Evolutionary conservation across 768 basidiomycete species (phyloP), one percentile per base, ranked within the genome.

Genomic region (Chalciporus chontae): DNA sequence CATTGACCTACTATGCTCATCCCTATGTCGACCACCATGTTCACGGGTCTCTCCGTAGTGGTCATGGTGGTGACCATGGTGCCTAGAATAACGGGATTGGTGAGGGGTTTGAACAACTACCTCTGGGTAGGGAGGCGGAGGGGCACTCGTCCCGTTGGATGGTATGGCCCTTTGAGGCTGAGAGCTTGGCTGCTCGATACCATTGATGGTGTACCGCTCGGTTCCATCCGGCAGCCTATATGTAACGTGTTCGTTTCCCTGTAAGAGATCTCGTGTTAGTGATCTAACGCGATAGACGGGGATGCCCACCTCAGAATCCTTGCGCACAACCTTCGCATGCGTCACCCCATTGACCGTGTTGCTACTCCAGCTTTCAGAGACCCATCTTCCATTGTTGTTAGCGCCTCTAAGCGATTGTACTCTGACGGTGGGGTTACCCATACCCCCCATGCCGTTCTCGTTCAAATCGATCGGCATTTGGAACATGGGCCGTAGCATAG

Each of bases 191-290:
- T 76, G 77, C 10, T 77, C 75, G 26, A 85, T 64, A 10, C 88
- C 88, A 50, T 91, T 89, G 58, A 91, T 71, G 14, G 79, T 84
- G 58, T 76, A 74, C 3, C 80, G 69, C 60, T 86, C 75, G 38
- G 78, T 77, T 8, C 88, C 88, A 47, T 90, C 85, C 5, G 83
- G 78, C 48, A 77, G 78, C 8, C 74, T 81, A 45, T 81, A 79
- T 11, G 77, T 82, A 41, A 85, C 70, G 63, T 89, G 85, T 58
- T 87, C 85, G 55, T 87, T 87, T 3, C 88, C 88, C 87, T 90
- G 53, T 3, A 40, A 42, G 17, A 40, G 38, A 61, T 48, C 26
- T 43, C 43, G 57, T 29, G 37, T 46, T 46, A 48, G 45, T 29
- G 29, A 38, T 47, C 43, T 3, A 19, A 19, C 11, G n/a, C 8